Conservation (phyloP, 148 eudicot species). For the Fagopyrum homotropicum region DNA sequence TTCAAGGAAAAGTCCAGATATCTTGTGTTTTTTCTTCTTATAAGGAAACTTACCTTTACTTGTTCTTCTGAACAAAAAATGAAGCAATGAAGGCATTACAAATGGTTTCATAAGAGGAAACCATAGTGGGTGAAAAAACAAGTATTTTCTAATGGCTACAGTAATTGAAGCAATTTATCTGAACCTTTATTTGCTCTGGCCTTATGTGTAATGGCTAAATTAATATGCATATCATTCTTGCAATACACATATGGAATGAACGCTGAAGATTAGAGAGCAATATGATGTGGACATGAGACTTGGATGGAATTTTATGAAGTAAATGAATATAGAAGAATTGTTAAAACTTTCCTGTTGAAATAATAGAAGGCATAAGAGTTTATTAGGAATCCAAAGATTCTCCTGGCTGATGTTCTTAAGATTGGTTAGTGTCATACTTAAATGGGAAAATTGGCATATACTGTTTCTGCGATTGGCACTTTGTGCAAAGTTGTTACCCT, state of each 20-base stretch:
- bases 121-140: neutral
- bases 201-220: neutral
- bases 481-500: too few species aligned
- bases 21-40: neutral
- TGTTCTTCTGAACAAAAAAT: too few species aligned
- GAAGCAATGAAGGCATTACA: too few species aligned
- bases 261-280: too few species aligned
- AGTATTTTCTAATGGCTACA: neutral
- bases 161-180: neutral
- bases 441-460: neutral
- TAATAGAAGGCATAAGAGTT: too few species aligned
- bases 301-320: neutral
- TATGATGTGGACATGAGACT: neutral
- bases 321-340: neutral
- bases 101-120: neutral
- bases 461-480: neutral
- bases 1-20: neutral
- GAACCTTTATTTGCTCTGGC: neutral
- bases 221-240: neutral
- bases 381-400: neutral
- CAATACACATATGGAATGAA: neutral
- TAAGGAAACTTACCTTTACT: neutral
- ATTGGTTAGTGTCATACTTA: neutral
- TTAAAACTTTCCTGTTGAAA: too few species aligned
- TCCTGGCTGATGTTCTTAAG: neutral